Evolutionary conservation across 1,284 basidiomycete species (phyloP).

Genomic region (Ustilago esculenta): DNA sequence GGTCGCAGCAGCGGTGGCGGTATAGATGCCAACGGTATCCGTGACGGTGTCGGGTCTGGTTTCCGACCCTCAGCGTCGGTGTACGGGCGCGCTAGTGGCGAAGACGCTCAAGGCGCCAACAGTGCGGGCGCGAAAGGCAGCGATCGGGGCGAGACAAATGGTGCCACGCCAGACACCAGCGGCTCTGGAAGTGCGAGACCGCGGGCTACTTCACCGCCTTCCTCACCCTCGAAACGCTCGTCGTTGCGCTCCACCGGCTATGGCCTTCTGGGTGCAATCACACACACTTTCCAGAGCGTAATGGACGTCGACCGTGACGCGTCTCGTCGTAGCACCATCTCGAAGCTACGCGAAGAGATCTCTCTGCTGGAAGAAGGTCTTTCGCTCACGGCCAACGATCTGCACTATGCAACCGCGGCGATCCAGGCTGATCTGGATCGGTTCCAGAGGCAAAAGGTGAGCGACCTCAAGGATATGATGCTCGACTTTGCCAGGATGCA

Average conservation of each 20-base stretch:
- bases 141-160: neutral
- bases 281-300: constrained; percentile 93
- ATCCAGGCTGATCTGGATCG: constrained; percentile 97
- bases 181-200: constrained; percentile 3
- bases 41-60: constrained; percentile 39
- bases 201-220: constrained; percentile 27
- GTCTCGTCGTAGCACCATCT: constrained; percentile 88
- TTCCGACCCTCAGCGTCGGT: constrained; percentile 28
- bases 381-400: constrained; percentile 69
- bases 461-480: constrained; percentile 89
- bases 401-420: constrained; percentile 93
- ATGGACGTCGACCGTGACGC: constrained; percentile 99
- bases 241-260: constrained; percentile 41
- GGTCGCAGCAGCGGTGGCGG: constrained; percentile 25
- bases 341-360: constrained; percentile 91
- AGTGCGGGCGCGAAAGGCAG: neutral
- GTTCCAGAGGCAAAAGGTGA: constrained; percentile 98
- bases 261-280: constrained; percentile 89
- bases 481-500: constrained; percentile 89
- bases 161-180: neutral
- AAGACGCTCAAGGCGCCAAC: constrained; percentile 7
- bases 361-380: constrained; percentile 68
- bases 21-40: constrained; percentile 44
- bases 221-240: constrained; percentile 39
- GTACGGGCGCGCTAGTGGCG: constrained; percentile 34